phyloP scores from a whole-genome alignment of 495 filamentous ascomycete genomes.

The Paragyromitra xinjiangensis region DNA sequence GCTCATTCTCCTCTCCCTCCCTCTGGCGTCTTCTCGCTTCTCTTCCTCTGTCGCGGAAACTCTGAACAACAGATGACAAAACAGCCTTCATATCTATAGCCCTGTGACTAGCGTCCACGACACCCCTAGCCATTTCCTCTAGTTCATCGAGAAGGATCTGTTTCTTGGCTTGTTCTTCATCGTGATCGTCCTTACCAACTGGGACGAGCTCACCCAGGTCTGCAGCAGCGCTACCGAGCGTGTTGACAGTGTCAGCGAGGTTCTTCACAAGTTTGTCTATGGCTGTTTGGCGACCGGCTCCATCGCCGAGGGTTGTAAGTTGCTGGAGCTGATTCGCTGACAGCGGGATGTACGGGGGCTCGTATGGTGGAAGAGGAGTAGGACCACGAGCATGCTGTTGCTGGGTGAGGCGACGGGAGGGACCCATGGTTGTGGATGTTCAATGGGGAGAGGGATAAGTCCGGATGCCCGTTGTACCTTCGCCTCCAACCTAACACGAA shows the following conservation, averaged over 20 bases:
- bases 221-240: slow-evolving; percentile 15
- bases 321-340: slow-evolving; percentile 10
- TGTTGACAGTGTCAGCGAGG: slow-evolving; percentile 6
- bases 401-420: slow-evolving; percentile 18
- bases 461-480: background rate
- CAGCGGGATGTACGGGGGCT: slow-evolving; percentile 50
- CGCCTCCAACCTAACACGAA: slow-evolving; percentile 15
- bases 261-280: slow-evolving; percentile 29
- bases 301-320: slow-evolving; percentile 27
- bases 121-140: slow-evolving; percentile 25
- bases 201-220: slow-evolving; percentile 50
- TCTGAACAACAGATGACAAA: background rate
- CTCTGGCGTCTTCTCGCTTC: slow-evolving; percentile 8
- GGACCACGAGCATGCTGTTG: background rate
- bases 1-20: slow-evolving; percentile 2
- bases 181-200: slow-evolving; percentile 14
- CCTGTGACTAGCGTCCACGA: slow-evolving; percentile 32
- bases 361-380: slow-evolving; percentile 47
- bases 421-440: slow-evolving; percentile 18
- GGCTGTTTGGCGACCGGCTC: slow-evolving; percentile 24
- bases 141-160: slow-evolving; percentile 46
- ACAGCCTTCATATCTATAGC: slow-evolving; percentile 12
- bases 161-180: slow-evolving; percentile 26
- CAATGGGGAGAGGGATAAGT: background rate
- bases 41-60: slow-evolving; percentile 5